Conservation (phyloP, 352 stramenopile species). For the Phytophthora boehmeriae region DNA sequence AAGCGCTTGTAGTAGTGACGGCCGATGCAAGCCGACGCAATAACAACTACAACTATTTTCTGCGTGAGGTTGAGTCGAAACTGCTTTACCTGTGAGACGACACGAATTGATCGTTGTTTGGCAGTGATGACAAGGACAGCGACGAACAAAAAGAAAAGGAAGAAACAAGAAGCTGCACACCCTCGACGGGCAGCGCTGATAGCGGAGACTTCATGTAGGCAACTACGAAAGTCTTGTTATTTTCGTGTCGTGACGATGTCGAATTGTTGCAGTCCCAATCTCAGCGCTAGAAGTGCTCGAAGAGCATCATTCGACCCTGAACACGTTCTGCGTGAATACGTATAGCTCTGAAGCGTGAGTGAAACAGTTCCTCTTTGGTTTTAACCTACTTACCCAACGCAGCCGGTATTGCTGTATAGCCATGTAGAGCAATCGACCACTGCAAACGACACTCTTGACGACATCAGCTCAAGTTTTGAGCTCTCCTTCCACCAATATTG, state of each 20-base stretch:
- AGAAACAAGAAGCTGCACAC: constrained; percentile 20
- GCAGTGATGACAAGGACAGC: constrained; percentile 28
- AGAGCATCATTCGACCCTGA: constrained; percentile 48
- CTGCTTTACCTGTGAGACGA: constrained; percentile 17
- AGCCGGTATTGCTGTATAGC: too few species aligned
- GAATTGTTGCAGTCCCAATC: constrained; percentile 39
- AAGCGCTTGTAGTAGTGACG: background rate
- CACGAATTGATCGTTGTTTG: constrained; percentile 4
- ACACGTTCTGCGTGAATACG: constrained; percentile 45
- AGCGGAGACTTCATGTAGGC: constrained; percentile 43
- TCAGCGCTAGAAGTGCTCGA: constrained; percentile 42
- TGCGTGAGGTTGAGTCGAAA: constrained; percentile 12
- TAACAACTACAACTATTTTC: constrained; percentile 21
- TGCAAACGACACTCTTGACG: constrained; percentile 12
- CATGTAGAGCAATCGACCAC: background rate
- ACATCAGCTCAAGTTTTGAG: constrained; percentile 6
- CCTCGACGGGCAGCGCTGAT: constrained; percentile 44
- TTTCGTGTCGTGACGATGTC: background rate
- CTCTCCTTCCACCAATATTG: constrained; percentile 67
- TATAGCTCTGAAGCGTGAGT: constrained; percentile 22
- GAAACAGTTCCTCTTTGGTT: background rate
- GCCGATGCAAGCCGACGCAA: too few species aligned
- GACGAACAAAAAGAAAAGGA: constrained; percentile 38
- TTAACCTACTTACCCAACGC: too few species aligned
- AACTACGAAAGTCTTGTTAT: background rate